Conservation (phyloP, 148 eudicot genomes). For the Camellia japonica region DNA sequence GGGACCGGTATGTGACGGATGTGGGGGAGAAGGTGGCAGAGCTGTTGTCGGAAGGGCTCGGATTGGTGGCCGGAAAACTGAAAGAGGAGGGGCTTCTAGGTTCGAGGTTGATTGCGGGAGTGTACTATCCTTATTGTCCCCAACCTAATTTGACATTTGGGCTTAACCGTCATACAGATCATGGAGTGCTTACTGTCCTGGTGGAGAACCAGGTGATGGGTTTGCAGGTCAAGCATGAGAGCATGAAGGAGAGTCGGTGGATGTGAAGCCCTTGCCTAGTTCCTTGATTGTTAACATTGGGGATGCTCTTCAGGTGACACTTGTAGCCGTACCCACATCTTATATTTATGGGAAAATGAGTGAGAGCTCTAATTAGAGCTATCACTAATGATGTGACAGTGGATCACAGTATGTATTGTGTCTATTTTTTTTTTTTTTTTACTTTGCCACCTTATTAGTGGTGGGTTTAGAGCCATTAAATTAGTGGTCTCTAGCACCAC, state of each 20-base stretch:
- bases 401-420: too few relatives aligned
- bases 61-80: constrained; percentile 17
- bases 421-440: too few relatives aligned
- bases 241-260: constrained; percentile 27
- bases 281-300: constrained; percentile 47
- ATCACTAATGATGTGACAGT: too few relatives aligned
- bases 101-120: constrained; percentile 14
- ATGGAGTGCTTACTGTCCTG: constrained; percentile 36
- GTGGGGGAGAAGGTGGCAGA: constrained; percentile 31
- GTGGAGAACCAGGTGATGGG: constrained; percentile 45
- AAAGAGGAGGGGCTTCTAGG: constrained; percentile 17
- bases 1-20: constrained; percentile 32
- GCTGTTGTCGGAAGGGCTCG: constrained; percentile 37
- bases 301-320: constrained; percentile 41
- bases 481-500: too few relatives aligned
- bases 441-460: too few relatives aligned
- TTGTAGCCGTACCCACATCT: too few relatives aligned
- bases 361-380: too few relatives aligned
- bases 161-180: constrained; percentile 42
- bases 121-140: constrained; percentile 46
- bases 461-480: too few relatives aligned
- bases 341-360: too few relatives aligned
- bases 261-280: constrained; percentile 37
- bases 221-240: constrained; percentile 50
- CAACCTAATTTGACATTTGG: constrained; percentile 44